phyloP scores from a whole-genome alignment of 2,329 filamentous ascomycete genomes.

The Fusarium denticulatum region DNA sequence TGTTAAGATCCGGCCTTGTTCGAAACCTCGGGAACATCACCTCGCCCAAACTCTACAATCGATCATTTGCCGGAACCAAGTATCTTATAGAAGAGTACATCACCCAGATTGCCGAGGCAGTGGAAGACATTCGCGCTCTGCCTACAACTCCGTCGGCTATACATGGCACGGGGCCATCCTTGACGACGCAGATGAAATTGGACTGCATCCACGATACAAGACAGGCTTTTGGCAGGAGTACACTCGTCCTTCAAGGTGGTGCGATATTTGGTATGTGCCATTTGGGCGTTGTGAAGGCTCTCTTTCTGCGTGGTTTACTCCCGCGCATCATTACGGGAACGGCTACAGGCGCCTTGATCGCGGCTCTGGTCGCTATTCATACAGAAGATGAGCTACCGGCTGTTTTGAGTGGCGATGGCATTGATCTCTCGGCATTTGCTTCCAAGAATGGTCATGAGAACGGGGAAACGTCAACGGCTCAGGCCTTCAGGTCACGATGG shows the following conservation, averaged over 20 bases:
- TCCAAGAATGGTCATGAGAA: conserved; percentile 47
- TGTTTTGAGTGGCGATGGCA: conserved; percentile 80
- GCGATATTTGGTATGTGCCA: conserved; percentile 93
- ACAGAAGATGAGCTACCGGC: conserved; percentile 84
- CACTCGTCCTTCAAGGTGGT: conserved; percentile 87
- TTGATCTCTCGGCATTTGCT: conserved; percentile 84
- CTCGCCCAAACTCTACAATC: conserved; percentile 81
- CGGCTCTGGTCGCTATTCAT: conserved; percentile 86
- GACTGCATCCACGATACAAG: conserved; percentile 88
- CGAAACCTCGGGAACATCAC: conserved; percentile 94
- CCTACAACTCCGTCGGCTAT: conserved; percentile 61
- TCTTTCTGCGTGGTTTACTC: conserved; percentile 81
- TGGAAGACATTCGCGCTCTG: conserved; percentile 77
- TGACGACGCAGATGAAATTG: conserved; percentile 81
- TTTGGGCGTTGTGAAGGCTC: conserved; percentile 86
- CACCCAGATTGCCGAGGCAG: conserved; percentile 80
- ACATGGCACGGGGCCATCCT: conserved; percentile 50
- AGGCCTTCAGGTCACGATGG: conserved; percentile 56
- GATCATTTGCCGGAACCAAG: conserved; percentile 89
- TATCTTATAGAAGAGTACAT: conserved; percentile 92
- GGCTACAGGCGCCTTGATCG: conserved; percentile 88
- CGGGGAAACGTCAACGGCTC: conserved; percentile 47
- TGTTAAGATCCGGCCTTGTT: conserved; percentile 81
- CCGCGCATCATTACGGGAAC: conserved; percentile 93
- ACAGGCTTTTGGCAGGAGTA: conserved; percentile 87